Evolutionary conservation across 306 rosid species (phyloP), one percentile per base, ranked within the genome.

Genomic region (Gastrolobium bilobum): DNA sequence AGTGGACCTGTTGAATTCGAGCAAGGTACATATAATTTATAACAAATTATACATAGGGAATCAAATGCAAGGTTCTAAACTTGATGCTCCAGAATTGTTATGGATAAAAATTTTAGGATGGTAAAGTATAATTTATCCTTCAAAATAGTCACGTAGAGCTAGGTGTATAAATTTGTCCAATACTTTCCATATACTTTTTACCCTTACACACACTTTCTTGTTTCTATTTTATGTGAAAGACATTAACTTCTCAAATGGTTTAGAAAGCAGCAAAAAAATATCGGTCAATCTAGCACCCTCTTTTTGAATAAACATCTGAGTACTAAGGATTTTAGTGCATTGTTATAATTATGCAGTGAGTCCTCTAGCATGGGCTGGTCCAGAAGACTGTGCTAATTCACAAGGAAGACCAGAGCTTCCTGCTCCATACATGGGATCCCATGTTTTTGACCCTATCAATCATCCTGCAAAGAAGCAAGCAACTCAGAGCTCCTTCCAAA

Each of bases 391-490:
- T 64, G 29, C 82, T 2, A 82, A 79, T 56, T 78, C 67, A 62
- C 84, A 69, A 35, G 78, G 47, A 65, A 74, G 59, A 48, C 81
- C 82, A 3, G 71, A 10, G 61, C 72, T 52, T 76, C 73, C 78
- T 35, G 71, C 73, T 44, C 79, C 86, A 37, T 34, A 10, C 81
- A 33, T 47, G 6, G 84, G 73, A 68, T 77, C 67, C 52, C 29
- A 79, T 14, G 68, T 68, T 62, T 71, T 50, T 68, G 87, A 81
- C 65, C 76, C 87, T 44, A 29, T 46, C 10, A 73, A 40, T 48
- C 97, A 68, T 69, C 92, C 96, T 2, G 75, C 85, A 15, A 92
- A 92, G 90, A 90, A 78, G 86, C 90, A 66, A 84, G 89, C 90
- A 30, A 88, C 83, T 52, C 59, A 54, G 39, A 86, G 82, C n/a